Evolutionary conservation across 1,139 yeast genomes (phyloP), one percentile per base, ranked within the genome.

Genomic region (Nakaseomyces glabratus): DNA sequence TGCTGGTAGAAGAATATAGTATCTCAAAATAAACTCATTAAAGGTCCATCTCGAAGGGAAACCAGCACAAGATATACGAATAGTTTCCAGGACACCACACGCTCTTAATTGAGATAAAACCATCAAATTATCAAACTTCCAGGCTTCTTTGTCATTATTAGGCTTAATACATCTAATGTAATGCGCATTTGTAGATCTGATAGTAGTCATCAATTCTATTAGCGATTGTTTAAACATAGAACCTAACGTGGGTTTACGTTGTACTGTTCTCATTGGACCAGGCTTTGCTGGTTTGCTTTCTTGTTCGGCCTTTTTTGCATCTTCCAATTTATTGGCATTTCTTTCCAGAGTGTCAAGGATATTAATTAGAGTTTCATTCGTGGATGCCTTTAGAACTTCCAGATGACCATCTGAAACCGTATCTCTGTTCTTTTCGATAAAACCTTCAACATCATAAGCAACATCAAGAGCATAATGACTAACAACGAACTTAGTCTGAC

Each of bases 121-220:
- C 96, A 90, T 86, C 36, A 88, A 71, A 20, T 95, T 86, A 54
- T 86, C 95, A 62, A 90, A 90, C 56, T 78, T 81, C 98, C 98
- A 90, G 3, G 98, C 95, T 40, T 75, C 78, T 61, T 90, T 90
- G 41, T 76, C 78, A 50, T 90, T 95, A 58, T 90, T 90, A 7
- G 98, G 98, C 59, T 90, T 90, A 58, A 90, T 90, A 68, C 98
- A 90, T 58, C 98, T 81, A 54, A 90, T 90, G 55, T 90, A 90
- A 60, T 90, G 98, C 28, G 81, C 98, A 55, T 90, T 88, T 1
- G 97, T 90, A 1, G 95, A 81, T 58, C 88, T 76, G 42, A 90
- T 90, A 1, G 97, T 90, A 35, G 66, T 68, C 98, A 90, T 90
- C 48, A 90, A 73, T 49, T 88, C 97, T 48, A 85, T 82, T 61